phyloP scores from a whole-genome alignment of 2,329 filamentous ascomycete genomes.

The Cytospora leucostoma region DNA sequence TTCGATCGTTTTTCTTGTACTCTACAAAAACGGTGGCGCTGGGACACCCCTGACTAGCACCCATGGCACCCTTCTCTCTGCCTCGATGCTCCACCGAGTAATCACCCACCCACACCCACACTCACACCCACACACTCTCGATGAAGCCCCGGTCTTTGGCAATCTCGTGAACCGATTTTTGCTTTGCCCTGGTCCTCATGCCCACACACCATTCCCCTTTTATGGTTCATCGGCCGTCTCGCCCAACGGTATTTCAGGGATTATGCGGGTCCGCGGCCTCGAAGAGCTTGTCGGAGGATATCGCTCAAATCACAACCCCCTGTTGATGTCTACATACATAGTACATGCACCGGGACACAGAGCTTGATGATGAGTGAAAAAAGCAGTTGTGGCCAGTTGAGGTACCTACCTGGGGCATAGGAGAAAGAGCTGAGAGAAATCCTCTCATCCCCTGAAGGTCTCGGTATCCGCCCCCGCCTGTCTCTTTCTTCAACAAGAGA shows the following conservation, averaged over 20 bases:
- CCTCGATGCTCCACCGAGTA: constrained; percentile 21
- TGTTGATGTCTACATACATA: constrained; percentile 41
- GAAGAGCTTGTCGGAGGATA: constrained; percentile 47
- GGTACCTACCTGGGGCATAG: neutral
- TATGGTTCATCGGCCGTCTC: constrained; percentile 42
- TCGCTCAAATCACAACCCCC: constrained; percentile 45
- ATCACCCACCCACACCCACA: constrained; percentile 19
- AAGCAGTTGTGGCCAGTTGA: constrained; percentile 17
- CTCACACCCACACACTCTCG: constrained; percentile 13
- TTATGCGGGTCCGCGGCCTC: constrained; percentile 44
- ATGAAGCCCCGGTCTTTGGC: constrained; percentile 39
- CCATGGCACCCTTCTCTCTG: constrained; percentile 19
- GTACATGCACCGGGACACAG: constrained; percentile 36
- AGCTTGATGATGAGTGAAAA: constrained; percentile 24
- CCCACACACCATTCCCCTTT: constrained; percentile 44
- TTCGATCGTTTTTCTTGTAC: constrained; percentile 19
- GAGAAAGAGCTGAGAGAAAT: constrained; percentile 10
- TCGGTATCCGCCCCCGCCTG: neutral
- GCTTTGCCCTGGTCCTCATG: constrained; percentile 35
- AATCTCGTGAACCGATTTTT: constrained; percentile 52
- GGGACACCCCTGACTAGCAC: constrained; percentile 23
- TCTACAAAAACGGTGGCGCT: constrained; percentile 12
- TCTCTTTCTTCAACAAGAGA: neutral
- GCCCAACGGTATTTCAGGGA: constrained; percentile 51
- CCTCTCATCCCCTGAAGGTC: constrained; percentile 10